Conservation (phyloP, 202 grass and related monocot species). For the Panicum virgatum region DNA sequence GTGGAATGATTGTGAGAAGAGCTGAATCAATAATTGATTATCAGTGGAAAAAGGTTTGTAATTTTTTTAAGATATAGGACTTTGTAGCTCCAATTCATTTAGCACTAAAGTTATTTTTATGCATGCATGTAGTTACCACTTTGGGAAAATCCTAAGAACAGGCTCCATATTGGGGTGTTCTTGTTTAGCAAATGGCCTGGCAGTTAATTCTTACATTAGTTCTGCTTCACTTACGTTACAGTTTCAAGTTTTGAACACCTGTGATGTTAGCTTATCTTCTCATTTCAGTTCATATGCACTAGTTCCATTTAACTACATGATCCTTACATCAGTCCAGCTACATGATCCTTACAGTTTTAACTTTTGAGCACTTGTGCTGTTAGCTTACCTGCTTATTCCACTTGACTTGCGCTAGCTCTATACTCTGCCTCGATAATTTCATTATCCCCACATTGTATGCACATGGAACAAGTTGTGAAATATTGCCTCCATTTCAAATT, state of each 20-base stretch:
- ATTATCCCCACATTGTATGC: not conserved
- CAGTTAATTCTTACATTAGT: not conserved
- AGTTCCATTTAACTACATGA: not conserved
- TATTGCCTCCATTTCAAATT: too few relatives aligned
- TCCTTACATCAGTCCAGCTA: too few relatives aligned
- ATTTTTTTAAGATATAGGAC: constrained; percentile 13
- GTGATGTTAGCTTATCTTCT: not conserved
- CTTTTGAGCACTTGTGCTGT: not conserved
- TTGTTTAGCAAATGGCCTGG: not conserved
- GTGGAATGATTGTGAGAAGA: constrained; percentile 93
- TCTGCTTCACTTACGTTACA: not conserved
- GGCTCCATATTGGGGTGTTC: not conserved
- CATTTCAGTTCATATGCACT: not conserved
- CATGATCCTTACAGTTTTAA: not conserved
- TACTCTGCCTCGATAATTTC: not conserved
- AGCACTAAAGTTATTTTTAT: constrained; percentile 12
- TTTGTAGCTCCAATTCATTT: constrained; percentile 23
- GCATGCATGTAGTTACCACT: constrained; percentile 13
- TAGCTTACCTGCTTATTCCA: not conserved
- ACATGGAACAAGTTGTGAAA: not conserved
- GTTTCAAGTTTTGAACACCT: not conserved
- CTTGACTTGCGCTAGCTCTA: not conserved
- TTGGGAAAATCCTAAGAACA: not conserved
- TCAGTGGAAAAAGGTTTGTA: constrained; percentile 91
- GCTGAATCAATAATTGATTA: constrained; percentile 95